Conservation (phyloP, 2,329 filamentous ascomycete genomes). For the Lachnellula occidentalis region DNA sequence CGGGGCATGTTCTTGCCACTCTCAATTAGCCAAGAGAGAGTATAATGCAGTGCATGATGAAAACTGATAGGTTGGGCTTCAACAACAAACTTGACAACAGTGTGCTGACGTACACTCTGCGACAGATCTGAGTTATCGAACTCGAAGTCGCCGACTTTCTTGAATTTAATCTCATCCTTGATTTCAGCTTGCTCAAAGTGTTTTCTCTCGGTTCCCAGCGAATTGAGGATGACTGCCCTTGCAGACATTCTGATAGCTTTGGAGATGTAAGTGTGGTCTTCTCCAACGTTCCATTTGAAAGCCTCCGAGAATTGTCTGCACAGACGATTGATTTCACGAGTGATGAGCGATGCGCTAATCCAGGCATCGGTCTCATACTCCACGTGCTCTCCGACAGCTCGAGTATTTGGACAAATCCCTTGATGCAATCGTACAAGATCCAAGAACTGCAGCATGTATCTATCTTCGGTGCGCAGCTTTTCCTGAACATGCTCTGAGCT, state of each 20-base stretch:
- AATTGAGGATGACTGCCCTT: constrained; percentile 81
- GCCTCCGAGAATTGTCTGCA: constrained; percentile 85
- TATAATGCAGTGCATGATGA: constrained; percentile 94
- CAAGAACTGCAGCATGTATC: constrained; percentile 90
- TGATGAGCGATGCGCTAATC: constrained; percentile 94
- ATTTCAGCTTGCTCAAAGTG: constrained; percentile 85
- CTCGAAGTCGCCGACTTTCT: constrained; percentile 69
- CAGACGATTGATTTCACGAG: constrained; percentile 87
- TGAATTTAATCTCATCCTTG: constrained; percentile 80
- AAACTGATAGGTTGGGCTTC: constrained; percentile 92
- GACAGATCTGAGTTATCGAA: constrained; percentile 52
- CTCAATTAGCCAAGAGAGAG: constrained; percentile 91
- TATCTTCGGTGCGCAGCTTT: constrained; percentile 72
- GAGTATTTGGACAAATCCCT: constrained; percentile 89
- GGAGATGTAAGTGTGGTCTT: constrained; percentile 61
- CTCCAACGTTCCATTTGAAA: constrained; percentile 64
- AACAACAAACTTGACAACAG: constrained; percentile 80
- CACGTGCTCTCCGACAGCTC: constrained; percentile 90
- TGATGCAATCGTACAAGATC: constrained; percentile 95
- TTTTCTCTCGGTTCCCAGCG: constrained; percentile 78
- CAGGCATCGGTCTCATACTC: constrained; percentile 98
- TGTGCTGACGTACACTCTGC: constrained; percentile 39
- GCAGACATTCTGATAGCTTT: constrained; percentile 69
- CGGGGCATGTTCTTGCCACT: constrained; percentile 71
- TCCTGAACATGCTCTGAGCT: constrained; percentile 84